Evolutionary conservation across 805 yeast genomes (phyloP).

Genomic region (Osmozyma mogii): DNA sequence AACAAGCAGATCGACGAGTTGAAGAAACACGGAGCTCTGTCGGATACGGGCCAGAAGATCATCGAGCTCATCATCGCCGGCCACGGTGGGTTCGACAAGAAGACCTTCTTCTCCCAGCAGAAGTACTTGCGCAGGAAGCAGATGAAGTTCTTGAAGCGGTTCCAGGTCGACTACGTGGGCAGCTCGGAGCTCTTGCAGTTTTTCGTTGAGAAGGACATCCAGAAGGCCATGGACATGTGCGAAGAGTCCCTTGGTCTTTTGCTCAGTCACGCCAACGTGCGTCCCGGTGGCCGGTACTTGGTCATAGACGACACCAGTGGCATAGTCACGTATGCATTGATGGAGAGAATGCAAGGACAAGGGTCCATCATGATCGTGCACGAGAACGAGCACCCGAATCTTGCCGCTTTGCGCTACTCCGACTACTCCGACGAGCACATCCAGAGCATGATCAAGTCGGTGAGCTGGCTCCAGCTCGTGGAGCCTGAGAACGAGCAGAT

Average conservation of each 20-base stretch:
- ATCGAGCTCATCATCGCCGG: conserved; percentile 76
- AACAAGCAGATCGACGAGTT: conserved; percentile 78
- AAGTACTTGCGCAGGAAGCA: conserved; percentile 88
- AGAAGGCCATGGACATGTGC: conserved; percentile 69
- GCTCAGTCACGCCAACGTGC: conserved; percentile 70
- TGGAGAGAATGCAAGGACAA: conserved; percentile 86
- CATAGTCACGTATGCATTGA: conserved; percentile 69
- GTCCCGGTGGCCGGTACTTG: conserved; percentile 84
- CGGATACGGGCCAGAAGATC: conserved; percentile 62
- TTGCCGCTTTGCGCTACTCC: conserved; percentile 59
- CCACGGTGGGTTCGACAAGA: conserved; percentile 81
- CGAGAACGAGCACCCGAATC: conserved; percentile 90
- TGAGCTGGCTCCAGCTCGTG: conserved; percentile 72
- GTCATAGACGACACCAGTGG: conserved; percentile 95
- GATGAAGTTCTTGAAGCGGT: conserved; percentile 80
- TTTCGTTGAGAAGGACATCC: conserved; percentile 69
- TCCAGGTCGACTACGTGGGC: conserved; percentile 72
- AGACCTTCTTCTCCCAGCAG: conserved; percentile 84
- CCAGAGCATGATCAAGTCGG: conserved; percentile 51
- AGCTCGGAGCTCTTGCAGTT: conserved; percentile 64
- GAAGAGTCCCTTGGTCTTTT: conserved; percentile 76
- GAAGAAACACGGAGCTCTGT: conserved; percentile 61
- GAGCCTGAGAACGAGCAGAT: conserved; percentile 63
- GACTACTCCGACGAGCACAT: conserved; percentile 50
- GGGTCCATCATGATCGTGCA: conserved; percentile 65